A percentile compares a stretch with the other conserved stretches of the same genome.
Conservation (phyloP, 768 basidiomycete genomes). For the Termitomyces sp. region DNA sequence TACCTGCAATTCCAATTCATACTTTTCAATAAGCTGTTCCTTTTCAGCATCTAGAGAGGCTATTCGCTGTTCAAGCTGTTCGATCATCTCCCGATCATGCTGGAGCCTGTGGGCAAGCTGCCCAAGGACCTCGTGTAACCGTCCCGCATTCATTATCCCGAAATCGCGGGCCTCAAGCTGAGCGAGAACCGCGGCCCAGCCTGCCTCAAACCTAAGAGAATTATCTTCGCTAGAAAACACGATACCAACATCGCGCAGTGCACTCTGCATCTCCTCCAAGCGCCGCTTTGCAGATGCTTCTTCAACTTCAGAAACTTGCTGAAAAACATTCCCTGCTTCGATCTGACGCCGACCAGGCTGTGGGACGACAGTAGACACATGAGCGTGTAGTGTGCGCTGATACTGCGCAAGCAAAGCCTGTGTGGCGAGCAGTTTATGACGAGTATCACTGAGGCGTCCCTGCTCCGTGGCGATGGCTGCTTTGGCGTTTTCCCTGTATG, state of each 20-base stretch:
- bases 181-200: constrained; percentile 13
- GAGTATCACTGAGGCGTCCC: neutral
- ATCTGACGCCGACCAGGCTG: neutral
- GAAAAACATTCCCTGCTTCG: neutral
- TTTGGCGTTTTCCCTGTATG: constrained; percentile 3
- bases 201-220: constrained; percentile 13
- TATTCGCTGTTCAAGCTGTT: constrained; percentile 7
- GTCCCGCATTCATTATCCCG: constrained; percentile 9
- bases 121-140: constrained; percentile 11
- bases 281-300: constrained; percentile 4
- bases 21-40: constrained; percentile 4
- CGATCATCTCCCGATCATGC: constrained; percentile 12
- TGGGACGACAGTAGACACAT: neutral
- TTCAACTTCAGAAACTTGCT: neutral
- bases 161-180: constrained; percentile 11
- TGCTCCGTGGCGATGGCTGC: constrained; percentile 6
- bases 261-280: constrained; percentile 10
- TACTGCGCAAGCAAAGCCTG: constrained; percentile 8
- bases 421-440: neutral
- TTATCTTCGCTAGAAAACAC: constrained; percentile 10
- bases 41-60: constrained; percentile 7
- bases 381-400: neutral
- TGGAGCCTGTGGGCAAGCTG: constrained; percentile 9
- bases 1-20: constrained; percentile 7
- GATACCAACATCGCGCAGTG: constrained; percentile 12